Percentiles rank a stretch among this genome's conserved stretches.
Evolutionary conservation across 345 rosid genomes (phyloP).

Genomic region (Brassica nigra): DNA sequence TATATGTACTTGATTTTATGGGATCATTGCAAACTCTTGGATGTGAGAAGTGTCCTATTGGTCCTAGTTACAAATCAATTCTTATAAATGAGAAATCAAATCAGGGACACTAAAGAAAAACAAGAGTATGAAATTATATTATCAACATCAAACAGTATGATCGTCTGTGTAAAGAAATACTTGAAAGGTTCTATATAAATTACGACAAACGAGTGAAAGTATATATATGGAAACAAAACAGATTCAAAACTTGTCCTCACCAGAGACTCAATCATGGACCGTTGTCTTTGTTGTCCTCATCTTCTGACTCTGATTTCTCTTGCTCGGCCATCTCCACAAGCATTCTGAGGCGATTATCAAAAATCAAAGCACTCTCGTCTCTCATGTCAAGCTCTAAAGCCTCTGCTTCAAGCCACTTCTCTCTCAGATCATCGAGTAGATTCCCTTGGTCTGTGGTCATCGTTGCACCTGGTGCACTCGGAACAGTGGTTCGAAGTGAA

Average conservation of each 20-base stretch:
- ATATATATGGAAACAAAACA: not conserved
- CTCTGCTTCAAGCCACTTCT: conserved; percentile 98
- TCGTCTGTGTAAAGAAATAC: conserved; percentile 5
- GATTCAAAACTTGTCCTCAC: conserved; percentile 11
- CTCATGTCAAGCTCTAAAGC: conserved; percentile 96
- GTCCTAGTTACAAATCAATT: not conserved
- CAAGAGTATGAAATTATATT: not conserved
- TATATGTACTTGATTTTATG: not conserved
- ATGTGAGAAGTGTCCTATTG: not conserved
- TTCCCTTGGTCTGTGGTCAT: conserved; percentile 72
- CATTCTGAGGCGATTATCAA: conserved; percentile 86
- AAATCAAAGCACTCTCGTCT: conserved; percentile 86
- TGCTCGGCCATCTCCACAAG: conserved; percentile 76
- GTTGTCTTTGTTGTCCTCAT: conserved; percentile 32
- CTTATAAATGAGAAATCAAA: not conserved
- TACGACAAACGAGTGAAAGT: not conserved
- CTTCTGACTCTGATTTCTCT: conserved; percentile 50
- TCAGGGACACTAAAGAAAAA: not conserved
- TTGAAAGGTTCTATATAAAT: not conserved
- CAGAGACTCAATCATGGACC: conserved; percentile 25
- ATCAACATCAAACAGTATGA: not conserved
- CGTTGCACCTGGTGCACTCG: conserved; percentile 88
- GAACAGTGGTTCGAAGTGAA: conserved; percentile 79
- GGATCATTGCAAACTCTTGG: not conserved
- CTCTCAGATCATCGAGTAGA: conserved; percentile 88